Base-by-base conservation (phyloP, 441 rosid genomes). In the Pelargonium australe region DNA sequence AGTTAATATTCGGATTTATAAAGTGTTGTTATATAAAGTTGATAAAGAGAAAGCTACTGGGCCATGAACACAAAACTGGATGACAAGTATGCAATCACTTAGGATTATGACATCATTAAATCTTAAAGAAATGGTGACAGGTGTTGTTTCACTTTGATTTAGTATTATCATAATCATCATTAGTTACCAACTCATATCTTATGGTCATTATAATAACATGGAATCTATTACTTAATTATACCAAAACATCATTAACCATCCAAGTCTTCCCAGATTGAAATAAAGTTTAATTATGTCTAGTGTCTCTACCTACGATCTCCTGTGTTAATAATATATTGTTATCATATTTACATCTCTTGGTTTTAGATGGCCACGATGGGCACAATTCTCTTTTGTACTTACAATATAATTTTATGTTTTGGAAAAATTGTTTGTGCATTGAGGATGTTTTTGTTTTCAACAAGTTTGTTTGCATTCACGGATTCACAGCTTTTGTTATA, bases 301-400 rank as follows among this genome's bases (percentile, higher is more conserved):
- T 25, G 31, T 25, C 31, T 25, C 69, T 44, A 14, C 16, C 16
- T 37, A 16, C 6, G 19, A 9, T 51, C 62, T 67, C 11, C 61
- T 47, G 67, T 49, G 64, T 17, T 5, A 74, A 73, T 66, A 20
- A 73, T 16, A n/a, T 70, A 67, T 66, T 41, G 49, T 67, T 55
- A 63, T 64, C 9, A 2, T 25, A 25, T 25, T 25, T 25, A 2
- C 66, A 7, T 44, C 51, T 72, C 57, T 49, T 49, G 0, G 57
- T n/a, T 72, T 73, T 70, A 65, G 79, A 70, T 65, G 31, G 67
- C 75, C 75, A 61, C 49, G 68, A 72, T 70, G 77, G 80, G 67
- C 57, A 61, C 68, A 63, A 60, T 11, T 20, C 64, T 47, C 23
- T 62, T 66, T 47, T 68, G 60, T 17, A 57, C 23, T 41, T 72